Evolutionary conservation across 768 basidiomycete species (phyloP).

Genomic region (Xanthoconium stramineum): DNA sequence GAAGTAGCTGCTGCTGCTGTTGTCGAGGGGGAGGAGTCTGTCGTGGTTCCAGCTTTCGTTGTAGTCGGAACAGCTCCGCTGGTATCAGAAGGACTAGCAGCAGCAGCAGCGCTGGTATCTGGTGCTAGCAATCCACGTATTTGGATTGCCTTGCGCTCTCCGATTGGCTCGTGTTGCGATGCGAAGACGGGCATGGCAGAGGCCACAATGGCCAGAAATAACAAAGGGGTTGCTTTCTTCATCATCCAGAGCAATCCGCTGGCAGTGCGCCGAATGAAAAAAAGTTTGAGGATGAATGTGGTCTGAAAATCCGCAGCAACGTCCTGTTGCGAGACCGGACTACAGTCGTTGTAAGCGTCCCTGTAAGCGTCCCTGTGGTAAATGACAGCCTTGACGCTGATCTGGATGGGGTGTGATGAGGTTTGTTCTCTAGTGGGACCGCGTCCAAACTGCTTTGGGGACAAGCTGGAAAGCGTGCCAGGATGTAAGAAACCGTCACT

Average conservation of each 20-base stretch:
- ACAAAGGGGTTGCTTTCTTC: conserved; percentile 20
- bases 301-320: conserved; percentile 25
- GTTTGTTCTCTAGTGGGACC: neutral
- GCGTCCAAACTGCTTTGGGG: neutral
- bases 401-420: neutral
- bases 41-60: neutral
- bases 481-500: conserved; percentile 19
- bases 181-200: conserved; percentile 23
- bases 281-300: conserved; percentile 17
- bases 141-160: conserved; percentile 12
- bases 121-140: conserved; percentile 7
- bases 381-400: conserved; percentile 2
- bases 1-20: conserved; percentile 10
- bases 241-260: conserved; percentile 23
- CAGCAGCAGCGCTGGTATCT: neutral
- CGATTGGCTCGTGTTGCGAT: conserved; percentile 20
- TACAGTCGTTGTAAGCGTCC: conserved; percentile 7
- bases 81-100: neutral
- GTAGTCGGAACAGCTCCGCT: neutral
- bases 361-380: neutral
- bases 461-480: conserved; percentile 2
- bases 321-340: conserved; percentile 14
- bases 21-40: neutral
- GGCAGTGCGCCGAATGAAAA: conserved; percentile 3
- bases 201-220: conserved; percentile 28